These are phyloP conservation scores for Podospora pseudopauciseta DNA, from an alignment of 495 filamentous ascomycete species.

Conservation along the genomic window DNA sequence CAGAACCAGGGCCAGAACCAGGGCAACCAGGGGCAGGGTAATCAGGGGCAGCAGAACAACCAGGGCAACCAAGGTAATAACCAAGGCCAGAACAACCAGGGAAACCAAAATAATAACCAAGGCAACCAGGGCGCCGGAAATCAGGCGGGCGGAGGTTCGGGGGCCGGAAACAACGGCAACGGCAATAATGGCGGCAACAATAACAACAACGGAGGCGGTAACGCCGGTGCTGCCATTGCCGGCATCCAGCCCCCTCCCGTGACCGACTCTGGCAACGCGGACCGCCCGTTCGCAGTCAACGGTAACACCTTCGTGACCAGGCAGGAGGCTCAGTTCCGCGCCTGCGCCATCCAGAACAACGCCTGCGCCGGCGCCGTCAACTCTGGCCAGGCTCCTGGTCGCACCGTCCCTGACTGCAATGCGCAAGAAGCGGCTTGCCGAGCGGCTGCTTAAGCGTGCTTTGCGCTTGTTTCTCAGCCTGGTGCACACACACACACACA, in stretches of 20 bases:
- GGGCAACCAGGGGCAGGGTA: constrained; percentile 17
- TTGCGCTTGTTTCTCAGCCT: neutral
- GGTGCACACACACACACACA: constrained; percentile 1
- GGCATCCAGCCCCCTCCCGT: constrained; percentile 36
- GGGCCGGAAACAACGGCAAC: constrained; percentile 9
- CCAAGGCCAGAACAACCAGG: constrained; percentile 14
- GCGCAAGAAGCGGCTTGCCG: constrained; percentile 38
- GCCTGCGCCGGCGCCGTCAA: constrained; percentile 48
- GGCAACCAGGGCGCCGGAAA: constrained; percentile 11
- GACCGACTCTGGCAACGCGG: constrained; percentile 39
- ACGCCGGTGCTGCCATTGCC: constrained; percentile 24
- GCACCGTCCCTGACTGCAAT: constrained; percentile 43
- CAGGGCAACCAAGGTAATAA: constrained; percentile 13
- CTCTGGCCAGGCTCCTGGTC: constrained; percentile 28
- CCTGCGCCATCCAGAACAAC: constrained; percentile 50
- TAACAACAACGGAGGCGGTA: neutral
- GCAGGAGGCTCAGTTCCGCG: constrained; percentile 41
- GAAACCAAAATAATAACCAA: constrained; percentile 13
- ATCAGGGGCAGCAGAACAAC: constrained; percentile 15
- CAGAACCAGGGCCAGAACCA: constrained; percentile 16
- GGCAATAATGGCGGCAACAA: constrained; percentile 8
- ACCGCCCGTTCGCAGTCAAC: constrained; percentile 48
- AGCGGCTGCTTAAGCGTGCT: constrained; percentile 17
- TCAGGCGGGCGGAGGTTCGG: neutral
- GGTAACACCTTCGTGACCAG: constrained; percentile 48